Conservation (phyloP, 495 filamentous ascomycete genomes). For the Clavariopsis aquatica region DNA sequence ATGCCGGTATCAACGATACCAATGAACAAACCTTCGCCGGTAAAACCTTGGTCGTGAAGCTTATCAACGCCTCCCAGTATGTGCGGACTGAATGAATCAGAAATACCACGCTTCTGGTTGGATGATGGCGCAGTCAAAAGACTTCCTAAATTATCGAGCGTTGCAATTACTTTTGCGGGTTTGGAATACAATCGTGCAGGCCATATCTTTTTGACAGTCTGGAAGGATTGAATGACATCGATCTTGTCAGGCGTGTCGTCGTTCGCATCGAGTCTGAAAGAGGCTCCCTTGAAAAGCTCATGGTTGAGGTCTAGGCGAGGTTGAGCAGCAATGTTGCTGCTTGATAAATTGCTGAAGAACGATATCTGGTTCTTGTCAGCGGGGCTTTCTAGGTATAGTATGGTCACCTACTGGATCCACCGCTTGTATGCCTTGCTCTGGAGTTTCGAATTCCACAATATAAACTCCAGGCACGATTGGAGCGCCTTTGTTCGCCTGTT, state of each 20-base stretch:
- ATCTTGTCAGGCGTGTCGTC: background rate
- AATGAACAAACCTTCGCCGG: conserved; percentile 6
- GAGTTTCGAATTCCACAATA: conserved; percentile 8
- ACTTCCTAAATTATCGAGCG: background rate
- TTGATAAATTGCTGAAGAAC: background rate
- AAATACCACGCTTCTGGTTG: conserved; percentile 1
- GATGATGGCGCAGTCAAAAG: background rate
- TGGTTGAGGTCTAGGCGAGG: conserved; percentile 3
- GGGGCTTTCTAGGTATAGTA: background rate
- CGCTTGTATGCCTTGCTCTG: background rate
- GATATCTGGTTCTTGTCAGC: background rate
- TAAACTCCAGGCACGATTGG: conserved; percentile 6
- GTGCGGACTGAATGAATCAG: conserved; percentile 5
- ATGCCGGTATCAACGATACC: conserved; percentile 16
- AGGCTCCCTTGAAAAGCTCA: conserved; percentile 8
- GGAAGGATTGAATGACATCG: background rate
- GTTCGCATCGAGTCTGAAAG: background rate
- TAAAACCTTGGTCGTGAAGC: conserved; percentile 7
- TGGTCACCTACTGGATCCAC: background rate
- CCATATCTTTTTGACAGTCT: conserved; percentile 11
- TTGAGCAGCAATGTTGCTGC: conserved; percentile 1
- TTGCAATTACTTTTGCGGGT: conserved; percentile 2
- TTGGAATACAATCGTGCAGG: conserved; percentile 3
- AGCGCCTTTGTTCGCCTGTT: background rate
- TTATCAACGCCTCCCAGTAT: conserved; percentile 7